These are phyloP conservation scores for Malus fusca DNA, from an alignment of 306 rosid genomes.

Conservation along the genomic window DNA sequence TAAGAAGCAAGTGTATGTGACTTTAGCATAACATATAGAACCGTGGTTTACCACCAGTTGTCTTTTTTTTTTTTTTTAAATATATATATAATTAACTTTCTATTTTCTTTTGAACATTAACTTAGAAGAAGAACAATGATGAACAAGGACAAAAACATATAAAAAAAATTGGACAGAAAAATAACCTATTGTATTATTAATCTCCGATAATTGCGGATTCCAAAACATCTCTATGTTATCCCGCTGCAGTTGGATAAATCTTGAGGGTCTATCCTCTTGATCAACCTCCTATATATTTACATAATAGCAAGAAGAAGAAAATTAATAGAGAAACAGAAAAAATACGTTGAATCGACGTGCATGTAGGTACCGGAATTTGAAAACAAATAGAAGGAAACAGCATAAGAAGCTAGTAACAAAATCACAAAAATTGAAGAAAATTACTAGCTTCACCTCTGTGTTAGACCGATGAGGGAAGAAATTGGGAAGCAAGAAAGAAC, in stretches of 20 bases:
- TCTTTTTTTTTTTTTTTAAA: too few relatives aligned
- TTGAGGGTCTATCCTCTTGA: not conserved
- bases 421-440: not conserved
- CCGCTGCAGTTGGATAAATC: slow-evolving; percentile 7
- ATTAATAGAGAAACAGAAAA: not conserved
- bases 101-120: too few relatives aligned
- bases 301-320: not conserved
- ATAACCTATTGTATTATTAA: slow-evolving; percentile 21
- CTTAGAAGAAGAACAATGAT: too few relatives aligned
- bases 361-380: not conserved
- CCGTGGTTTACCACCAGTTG: too few relatives aligned
- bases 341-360: not conserved
- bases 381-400: too few relatives aligned
- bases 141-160: too few relatives aligned
- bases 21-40: too few relatives aligned
- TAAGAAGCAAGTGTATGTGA: not conserved
- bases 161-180: too few relatives aligned
- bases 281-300: not conserved
- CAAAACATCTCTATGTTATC: slow-evolving; percentile 14
- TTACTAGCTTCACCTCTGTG: not conserved
- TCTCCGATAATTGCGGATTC: slow-evolving; percentile 12
- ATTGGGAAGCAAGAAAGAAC: not conserved
- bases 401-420: too few relatives aligned
- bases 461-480: not conserved
- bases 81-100: too few relatives aligned